A percentile compares a stretch with the other conserved stretches of the same genome.
Conservation (phyloP, 306 rosid genomes). For the Cucumis cinereus region DNA sequence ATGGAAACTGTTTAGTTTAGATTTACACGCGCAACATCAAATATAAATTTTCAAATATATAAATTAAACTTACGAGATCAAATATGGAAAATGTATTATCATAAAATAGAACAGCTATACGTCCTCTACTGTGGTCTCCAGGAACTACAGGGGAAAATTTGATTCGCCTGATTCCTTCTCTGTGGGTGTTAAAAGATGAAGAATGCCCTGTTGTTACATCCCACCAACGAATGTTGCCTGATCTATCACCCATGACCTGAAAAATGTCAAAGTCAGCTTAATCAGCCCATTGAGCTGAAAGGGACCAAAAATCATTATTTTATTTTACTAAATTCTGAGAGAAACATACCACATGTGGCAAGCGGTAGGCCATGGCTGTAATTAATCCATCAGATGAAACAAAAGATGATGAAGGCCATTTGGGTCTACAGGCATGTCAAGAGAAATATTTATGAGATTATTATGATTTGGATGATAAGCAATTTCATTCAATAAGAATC, state of each 20-base stretch:
- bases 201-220: slow-evolving; percentile 89
- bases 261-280: slow-evolving; percentile 15
- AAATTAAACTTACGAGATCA: slow-evolving; percentile 66
- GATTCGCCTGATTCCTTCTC: slow-evolving; percentile 87
- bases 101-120: slow-evolving; percentile 82
- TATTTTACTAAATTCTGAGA: neutral
- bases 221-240: slow-evolving; percentile 96
- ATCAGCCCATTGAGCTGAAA: neutral
- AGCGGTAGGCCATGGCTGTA: slow-evolving; percentile 98
- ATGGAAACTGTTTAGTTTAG: neutral
- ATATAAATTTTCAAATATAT: neutral
- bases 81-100: slow-evolving; percentile 88
- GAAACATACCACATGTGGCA: slow-evolving; percentile 81
- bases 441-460: slow-evolving; percentile 19
- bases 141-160: slow-evolving; percentile 81
- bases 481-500: neutral
- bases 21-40: slow-evolving; percentile 3
- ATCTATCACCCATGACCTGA: slow-evolving; percentile 99
- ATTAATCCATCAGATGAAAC: slow-evolving; percentile 75
- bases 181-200: slow-evolving; percentile 88
- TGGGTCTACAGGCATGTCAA: slow-evolving; percentile 54
- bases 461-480: neutral
- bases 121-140: slow-evolving; percentile 88
- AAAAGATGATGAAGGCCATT: slow-evolving; percentile 95
- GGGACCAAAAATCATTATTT: neutral